Conservation (phyloP, 2,329 filamentous ascomycete genomes). For the Aureobasidium sp. region DNA sequence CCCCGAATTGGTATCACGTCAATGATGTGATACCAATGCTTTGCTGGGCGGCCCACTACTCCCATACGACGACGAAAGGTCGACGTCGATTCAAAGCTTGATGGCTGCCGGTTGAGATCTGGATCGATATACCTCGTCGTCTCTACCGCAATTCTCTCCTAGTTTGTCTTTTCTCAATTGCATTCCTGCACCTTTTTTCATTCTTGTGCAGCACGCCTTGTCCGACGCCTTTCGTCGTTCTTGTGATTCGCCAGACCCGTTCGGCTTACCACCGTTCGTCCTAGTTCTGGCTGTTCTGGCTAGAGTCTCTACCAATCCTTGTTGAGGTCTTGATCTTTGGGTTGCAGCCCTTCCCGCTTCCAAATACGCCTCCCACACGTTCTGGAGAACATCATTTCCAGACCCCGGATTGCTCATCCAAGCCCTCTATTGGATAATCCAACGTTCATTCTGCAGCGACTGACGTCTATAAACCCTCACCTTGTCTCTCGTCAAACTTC, state of each 20-base stretch:
- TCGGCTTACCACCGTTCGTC: not conserved
- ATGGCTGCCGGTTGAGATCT: slow-evolving; percentile 8
- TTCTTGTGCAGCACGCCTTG: not conserved
- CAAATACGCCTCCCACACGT: slow-evolving; percentile 1
- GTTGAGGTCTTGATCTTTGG: not conserved
- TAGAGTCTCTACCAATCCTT: not conserved
- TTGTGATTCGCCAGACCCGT: not conserved
- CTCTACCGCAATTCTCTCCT: not conserved
- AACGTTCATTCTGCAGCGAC: not conserved
- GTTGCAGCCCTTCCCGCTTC: slow-evolving; percentile 5
- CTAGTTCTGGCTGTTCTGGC: not conserved
- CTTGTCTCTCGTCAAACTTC: not conserved
- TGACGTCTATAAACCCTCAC: slow-evolving; percentile 4
- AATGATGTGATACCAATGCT: slow-evolving; percentile 16
- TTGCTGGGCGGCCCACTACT: slow-evolving; percentile 12
- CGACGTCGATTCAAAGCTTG: slow-evolving; percentile 9
- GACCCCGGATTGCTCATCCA: slow-evolving; percentile 8
- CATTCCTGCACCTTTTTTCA: slow-evolving; percentile 1
- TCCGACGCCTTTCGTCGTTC: not conserved
- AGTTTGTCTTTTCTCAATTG: not conserved
- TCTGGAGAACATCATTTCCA: not conserved
- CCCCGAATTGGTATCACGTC: slow-evolving; percentile 11
- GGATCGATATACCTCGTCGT: slow-evolving; percentile 1
- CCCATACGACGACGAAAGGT: slow-evolving; percentile 2
- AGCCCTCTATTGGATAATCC: slow-evolving; percentile 4